These are phyloP conservation scores for Parachaetomium inaequale DNA, from an alignment of 495 filamentous ascomycete species.

Conservation along the genomic window DNA sequence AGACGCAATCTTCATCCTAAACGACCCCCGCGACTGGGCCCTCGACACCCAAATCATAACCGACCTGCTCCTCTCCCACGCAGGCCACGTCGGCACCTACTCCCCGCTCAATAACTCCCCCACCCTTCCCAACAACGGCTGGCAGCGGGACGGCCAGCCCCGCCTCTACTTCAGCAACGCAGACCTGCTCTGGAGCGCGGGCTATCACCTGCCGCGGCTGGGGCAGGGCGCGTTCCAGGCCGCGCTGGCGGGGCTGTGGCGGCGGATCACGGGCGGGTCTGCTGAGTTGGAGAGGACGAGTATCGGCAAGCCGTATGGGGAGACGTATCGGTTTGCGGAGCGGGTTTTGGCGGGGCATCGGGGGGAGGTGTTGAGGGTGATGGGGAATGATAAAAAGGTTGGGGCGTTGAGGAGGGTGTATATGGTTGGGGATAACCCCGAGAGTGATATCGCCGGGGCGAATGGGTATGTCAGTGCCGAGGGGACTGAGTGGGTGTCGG, in stretches of 20 bases:
- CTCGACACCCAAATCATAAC: conserved; percentile 77
- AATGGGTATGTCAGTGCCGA: conserved; percentile 64
- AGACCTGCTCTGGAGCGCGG: conserved; percentile 83
- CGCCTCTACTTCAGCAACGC: conserved; percentile 80
- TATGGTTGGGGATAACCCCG: conserved; percentile 98
- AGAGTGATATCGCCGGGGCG: conserved; percentile 86
- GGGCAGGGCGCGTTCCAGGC: conserved; percentile 90
- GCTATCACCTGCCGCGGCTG: conserved; percentile 78
- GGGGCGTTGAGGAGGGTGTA: conserved; percentile 59
- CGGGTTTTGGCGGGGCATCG: conserved; percentile 61
- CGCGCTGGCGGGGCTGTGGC: conserved; percentile 75
- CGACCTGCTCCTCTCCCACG: conserved; percentile 72
- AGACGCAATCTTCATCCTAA: conserved; percentile 83
- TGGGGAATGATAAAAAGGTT: conserved; percentile 26
- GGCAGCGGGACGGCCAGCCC: conserved; percentile 75
- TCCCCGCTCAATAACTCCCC: conserved; percentile 59
- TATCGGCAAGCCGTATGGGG: conserved; percentile 78
- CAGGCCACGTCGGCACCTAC: conserved; percentile 73
- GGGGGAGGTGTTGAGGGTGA: conserved; percentile 45
- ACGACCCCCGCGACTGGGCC: conserved; percentile 91
- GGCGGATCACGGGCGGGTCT: conserved; percentile 64
- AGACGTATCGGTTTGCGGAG: conserved; percentile 84
- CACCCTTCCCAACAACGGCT: conserved; percentile 65
- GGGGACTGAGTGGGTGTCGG: conserved; percentile 71
- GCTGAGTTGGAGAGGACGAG: conserved; percentile 56